Evolutionary conservation across 352 stramenopile genomes (phyloP).

Genomic region (Discostella stelligera): DNA sequence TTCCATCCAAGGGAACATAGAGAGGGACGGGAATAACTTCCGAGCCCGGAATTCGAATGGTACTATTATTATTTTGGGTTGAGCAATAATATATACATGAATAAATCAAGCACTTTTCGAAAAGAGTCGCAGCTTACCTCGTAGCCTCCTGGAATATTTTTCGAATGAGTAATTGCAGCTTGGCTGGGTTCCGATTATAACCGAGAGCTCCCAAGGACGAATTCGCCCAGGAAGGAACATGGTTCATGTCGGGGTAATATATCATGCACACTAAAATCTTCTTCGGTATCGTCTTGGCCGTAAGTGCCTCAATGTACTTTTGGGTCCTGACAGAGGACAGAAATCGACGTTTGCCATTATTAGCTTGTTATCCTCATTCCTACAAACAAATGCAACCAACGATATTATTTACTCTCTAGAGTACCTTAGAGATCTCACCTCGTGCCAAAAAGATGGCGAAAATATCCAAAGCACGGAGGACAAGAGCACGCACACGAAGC

Average conservation of each 20-base stretch:
- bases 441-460: slow-evolving; percentile 75
- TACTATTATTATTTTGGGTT: slow-evolving; percentile 23
- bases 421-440: slow-evolving; percentile 34
- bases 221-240: slow-evolving; percentile 67
- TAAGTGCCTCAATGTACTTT: slow-evolving; percentile 74
- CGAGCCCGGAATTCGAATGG: slow-evolving; percentile 62
- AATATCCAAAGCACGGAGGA: slow-evolving; percentile 75
- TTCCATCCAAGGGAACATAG: slow-evolving; percentile 74
- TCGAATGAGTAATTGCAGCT: slow-evolving; percentile 74
- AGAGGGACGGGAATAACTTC: slow-evolving; percentile 77
- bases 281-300: slow-evolving; percentile 71
- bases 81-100: background rate
- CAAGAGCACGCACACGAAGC: slow-evolving; percentile 52
- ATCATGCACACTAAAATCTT: slow-evolving; percentile 83
- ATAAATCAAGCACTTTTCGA: background rate
- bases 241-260: slow-evolving; percentile 79
- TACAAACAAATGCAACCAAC: too few species aligned
- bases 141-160: slow-evolving; percentile 75
- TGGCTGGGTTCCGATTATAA: slow-evolving; percentile 72
- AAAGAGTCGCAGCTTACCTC: slow-evolving; percentile 32
- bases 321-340: slow-evolving; percentile 40
- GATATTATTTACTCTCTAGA: background rate
- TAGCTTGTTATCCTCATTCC: too few species aligned
- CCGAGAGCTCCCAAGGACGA: slow-evolving; percentile 61
- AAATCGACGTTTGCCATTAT: too few species aligned